Evolutionary conservation across 2,329 filamentous ascomycete species (phyloP), one percentile per base, ranked within the genome.

Genomic region (Trichoderma lentiforme): DNA sequence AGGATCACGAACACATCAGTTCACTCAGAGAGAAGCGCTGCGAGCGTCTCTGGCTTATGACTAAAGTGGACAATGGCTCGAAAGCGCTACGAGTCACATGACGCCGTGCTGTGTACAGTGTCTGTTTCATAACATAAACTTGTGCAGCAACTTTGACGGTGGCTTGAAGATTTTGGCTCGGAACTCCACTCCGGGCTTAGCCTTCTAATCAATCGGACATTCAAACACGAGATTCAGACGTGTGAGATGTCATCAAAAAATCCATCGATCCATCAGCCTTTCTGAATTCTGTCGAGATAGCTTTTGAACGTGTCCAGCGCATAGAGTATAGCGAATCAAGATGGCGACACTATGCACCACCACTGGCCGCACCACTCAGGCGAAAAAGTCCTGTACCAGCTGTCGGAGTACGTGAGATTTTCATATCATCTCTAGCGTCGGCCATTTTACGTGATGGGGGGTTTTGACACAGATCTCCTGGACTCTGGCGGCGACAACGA

Each of bases 381-480:
- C 28, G 7, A 62, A 61, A 53, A 70, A 70, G 21, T 70, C 67
- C 28, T 70, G 67, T 30, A 36, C 51, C 21, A 70, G 67, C 21
- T 70, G 67, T 70, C 67, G 67, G 15, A 62, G 67, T 70, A 62
- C n/a, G 66, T 70, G 57, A 51, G 21, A 70, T 62, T 47, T 67
- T 53, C 67, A 53, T 34, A 21, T 21, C 24, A 53, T n/a, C 66
- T 36, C 15, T 53, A 60, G 56, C 21, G 67, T 26, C 57, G 24
- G 26, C 14, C 21, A 15, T n/a, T 15, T 69, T 47, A 51, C 14
- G 56, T 60, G 56, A 67, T 69, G 34, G 9, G 43, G 18, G 34
- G 8, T 28, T 66, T 32, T 28, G 53, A 51, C 63, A 34, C 21
- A 9, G 14, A 15, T 32, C 15, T 39, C 14, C 28, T 69, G n/a